These are phyloP conservation scores for Cordia subcordata DNA, from an alignment of 257 asterid genomes.

Conservation along the genomic window DNA sequence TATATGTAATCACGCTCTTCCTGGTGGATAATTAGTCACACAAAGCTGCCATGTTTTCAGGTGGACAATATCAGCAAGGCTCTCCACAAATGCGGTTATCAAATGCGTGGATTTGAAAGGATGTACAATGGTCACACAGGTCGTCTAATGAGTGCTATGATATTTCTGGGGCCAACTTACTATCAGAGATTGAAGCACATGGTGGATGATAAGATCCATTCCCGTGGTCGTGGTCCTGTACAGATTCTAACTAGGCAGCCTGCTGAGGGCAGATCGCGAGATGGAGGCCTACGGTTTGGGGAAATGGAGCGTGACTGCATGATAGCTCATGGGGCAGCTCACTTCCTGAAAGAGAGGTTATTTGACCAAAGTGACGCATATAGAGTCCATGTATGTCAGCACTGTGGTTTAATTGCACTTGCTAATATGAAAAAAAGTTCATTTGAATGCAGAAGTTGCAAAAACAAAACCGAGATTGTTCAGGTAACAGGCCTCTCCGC, in stretches of 20 bases:
- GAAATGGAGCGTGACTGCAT: slow-evolving; percentile 31
- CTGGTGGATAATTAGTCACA: too few relatives aligned
- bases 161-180: slow-evolving; percentile 25
- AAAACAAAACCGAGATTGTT: slow-evolving; percentile 19
- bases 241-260: slow-evolving; percentile 32
- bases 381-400: slow-evolving; percentile 19
- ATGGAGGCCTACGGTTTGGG: slow-evolving; percentile 30
- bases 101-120: slow-evolving; percentile 22
- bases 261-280: slow-evolving; percentile 29
- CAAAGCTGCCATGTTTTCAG: slow-evolving; percentile 8
- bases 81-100: slow-evolving; percentile 20
- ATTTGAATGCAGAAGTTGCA: slow-evolving; percentile 20
- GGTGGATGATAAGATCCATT: slow-evolving; percentile 35
- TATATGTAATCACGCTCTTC: neutral
- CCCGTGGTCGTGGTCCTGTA: slow-evolving; percentile 30
- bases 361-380: slow-evolving; percentile 28
- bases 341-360: slow-evolving; percentile 26
- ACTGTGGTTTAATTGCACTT: slow-evolving; percentile 18
- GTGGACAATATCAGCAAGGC: slow-evolving; percentile 24
- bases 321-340: slow-evolving; percentile 32
- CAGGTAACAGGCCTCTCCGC: slow-evolving; percentile 8
- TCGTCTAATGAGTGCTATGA: neutral
- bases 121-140: slow-evolving; percentile 22
- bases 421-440: slow-evolving; percentile 16
- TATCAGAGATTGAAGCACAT: slow-evolving; percentile 29